These are phyloP conservation scores for Fagus sylvatica DNA, from an alignment of 306 rosid genomes.

Conservation along the genomic window DNA sequence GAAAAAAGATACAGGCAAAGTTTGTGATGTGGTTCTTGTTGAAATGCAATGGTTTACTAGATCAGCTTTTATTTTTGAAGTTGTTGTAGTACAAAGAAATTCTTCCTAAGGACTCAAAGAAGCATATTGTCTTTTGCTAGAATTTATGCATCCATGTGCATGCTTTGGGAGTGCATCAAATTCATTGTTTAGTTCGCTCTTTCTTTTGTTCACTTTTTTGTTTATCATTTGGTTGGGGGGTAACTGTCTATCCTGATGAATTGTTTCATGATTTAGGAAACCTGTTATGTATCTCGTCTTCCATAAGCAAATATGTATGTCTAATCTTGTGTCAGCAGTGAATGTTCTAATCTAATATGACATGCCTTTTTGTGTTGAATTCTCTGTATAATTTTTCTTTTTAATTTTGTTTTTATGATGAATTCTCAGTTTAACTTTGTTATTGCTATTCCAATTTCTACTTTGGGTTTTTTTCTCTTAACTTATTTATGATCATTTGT, in stretches of 20 bases:
- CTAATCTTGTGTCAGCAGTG: neutral
- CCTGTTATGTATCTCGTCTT: neutral
- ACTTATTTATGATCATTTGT: conserved; percentile 2
- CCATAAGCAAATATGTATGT: neutral
- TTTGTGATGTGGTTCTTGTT: conserved; percentile 14
- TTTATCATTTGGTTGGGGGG: neutral
- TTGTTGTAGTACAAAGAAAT: neutral
- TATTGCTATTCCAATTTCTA: neutral
- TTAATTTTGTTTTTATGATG: neutral
- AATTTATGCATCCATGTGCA: neutral
- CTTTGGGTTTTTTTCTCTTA: neutral
- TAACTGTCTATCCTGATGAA: neutral
- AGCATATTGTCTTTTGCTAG: neutral
- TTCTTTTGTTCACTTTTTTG: neutral
- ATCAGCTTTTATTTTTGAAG: neutral
- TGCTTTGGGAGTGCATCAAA: neutral
- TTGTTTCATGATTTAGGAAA: neutral
- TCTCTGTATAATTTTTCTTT: neutral
- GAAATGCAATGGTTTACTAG: neutral
- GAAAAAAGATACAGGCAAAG: neutral
- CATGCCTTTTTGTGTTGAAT: neutral
- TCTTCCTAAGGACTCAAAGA: neutral
- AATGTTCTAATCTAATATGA: neutral
- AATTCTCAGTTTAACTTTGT: neutral
- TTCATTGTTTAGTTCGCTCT: neutral